Conservation (phyloP, 202 grass and related monocot species). For the Cymbopogon flexuosus region DNA sequence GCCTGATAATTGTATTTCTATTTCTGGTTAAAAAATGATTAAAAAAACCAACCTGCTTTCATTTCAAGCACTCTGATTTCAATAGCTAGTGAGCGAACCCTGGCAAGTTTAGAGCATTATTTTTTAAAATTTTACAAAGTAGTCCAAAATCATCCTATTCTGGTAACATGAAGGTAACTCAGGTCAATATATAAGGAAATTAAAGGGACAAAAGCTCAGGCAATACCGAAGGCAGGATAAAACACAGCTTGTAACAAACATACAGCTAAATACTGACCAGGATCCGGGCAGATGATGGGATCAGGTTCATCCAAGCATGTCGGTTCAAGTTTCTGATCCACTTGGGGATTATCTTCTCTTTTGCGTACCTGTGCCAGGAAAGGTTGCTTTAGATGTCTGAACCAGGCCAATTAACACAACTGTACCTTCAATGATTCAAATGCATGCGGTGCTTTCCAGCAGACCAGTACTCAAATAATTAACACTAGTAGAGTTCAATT, state of each 20-base stretch:
- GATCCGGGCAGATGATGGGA: conserved; percentile 29
- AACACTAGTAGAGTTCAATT: not conserved
- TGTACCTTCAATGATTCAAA: not conserved
- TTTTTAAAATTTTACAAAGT: not conserved
- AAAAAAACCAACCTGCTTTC: not conserved
- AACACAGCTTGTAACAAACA: not conserved
- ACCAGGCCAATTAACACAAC: not conserved
- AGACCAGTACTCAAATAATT: no score
- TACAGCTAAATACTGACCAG: conserved; percentile 42
- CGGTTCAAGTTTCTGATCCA: conserved; percentile 37
- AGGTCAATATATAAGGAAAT: not conserved
- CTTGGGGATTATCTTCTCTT: conserved; percentile 39
- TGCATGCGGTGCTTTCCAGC: no score
- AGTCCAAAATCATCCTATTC: not conserved
- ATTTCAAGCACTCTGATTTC: not conserved
- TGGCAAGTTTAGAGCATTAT: not conserved
- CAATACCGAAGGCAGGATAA: not conserved
- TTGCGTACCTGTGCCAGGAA: conserved; percentile 55
- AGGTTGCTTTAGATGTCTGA: not conserved
- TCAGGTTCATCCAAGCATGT: conserved; percentile 44
- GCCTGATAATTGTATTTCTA: not conserved
- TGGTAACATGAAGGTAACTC: not conserved
- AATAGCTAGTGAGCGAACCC: not conserved
- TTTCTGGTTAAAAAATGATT: not conserved
- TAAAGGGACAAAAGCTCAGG: not conserved